Evolutionary conservation across 805 yeast species (phyloP).

Genomic region (Candida endomychidarum): DNA sequence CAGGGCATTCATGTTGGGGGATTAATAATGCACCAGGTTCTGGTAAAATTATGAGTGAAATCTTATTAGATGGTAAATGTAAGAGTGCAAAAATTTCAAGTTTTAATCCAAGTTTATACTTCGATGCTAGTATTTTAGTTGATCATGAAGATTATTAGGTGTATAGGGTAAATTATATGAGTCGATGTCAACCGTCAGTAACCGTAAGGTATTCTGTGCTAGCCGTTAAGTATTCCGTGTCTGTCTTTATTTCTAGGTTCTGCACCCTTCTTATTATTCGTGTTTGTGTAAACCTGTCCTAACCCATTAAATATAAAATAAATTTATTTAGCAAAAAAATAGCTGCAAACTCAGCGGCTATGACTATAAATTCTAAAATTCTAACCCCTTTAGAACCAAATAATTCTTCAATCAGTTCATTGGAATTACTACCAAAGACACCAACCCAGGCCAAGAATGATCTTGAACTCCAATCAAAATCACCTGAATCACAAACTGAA

Average conservation of each 20-base stretch:
- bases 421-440: too few relatives aligned
- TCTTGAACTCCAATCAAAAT: too few relatives aligned
- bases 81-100: constrained; percentile 76
- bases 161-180: background rate
- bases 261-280: too few relatives aligned
- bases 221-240: too few relatives aligned
- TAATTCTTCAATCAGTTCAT: constrained; percentile 1
- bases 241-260: too few relatives aligned
- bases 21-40: constrained; percentile 97
- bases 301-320: too few relatives aligned
- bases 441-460: too few relatives aligned
- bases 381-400: background rate
- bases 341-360: constrained; percentile 1
- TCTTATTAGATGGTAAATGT: constrained; percentile 80
- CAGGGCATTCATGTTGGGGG: constrained; percentile 99
- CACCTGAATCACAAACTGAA: too few relatives aligned
- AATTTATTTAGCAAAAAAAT: too few relatives aligned
- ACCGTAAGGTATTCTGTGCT: too few relatives aligned
- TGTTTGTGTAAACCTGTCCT: too few relatives aligned
- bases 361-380: constrained; percentile 5
- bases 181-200: background rate
- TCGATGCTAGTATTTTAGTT: constrained; percentile 63
- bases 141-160: constrained; percentile 14
- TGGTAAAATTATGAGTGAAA: constrained; percentile 88
- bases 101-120: constrained; percentile 82